Conservation (phyloP, 768 basidiomycete genomes). For the Auriscalpium orientale region DNA sequence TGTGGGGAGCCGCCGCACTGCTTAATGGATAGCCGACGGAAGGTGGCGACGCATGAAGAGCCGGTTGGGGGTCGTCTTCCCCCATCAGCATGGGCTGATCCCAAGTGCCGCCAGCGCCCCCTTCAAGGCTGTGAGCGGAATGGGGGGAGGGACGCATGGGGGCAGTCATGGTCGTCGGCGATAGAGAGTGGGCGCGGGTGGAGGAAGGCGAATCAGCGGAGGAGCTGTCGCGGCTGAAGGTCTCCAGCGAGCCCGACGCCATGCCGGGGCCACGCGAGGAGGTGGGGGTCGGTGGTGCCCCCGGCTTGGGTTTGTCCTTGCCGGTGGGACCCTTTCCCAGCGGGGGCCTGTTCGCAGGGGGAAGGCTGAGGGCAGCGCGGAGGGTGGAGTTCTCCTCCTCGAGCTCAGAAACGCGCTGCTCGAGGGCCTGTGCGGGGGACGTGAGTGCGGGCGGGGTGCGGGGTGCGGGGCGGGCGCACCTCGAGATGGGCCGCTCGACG, state of each 20-base stretch:
- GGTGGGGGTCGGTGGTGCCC: constrained; percentile 4
- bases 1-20: constrained; percentile 5
- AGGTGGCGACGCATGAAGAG: constrained; percentile 25
- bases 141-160: constrained; percentile 30
- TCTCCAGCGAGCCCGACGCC: constrained; percentile 9
- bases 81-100: constrained; percentile 45
- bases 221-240: constrained; percentile 12
- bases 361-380: constrained; percentile 63
- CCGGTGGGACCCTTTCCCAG: constrained; percentile 84
- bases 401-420: constrained; percentile 71
- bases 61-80: constrained; percentile 32
- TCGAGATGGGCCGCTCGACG: constrained; percentile 82
- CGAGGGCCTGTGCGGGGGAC: constrained; percentile 52
- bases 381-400: constrained; percentile 78
- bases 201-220: constrained; percentile 33
- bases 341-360: constrained; percentile 61
- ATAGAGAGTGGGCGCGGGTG: constrained; percentile 51
- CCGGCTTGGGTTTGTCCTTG: constrained; percentile 62
- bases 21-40: constrained; percentile 22
- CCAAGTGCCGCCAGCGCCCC: constrained; percentile 35
- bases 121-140: constrained; percentile 35
- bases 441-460: constrained; percentile 24
- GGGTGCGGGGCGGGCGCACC: constrained; percentile 32
- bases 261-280: not conserved
- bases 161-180: constrained; percentile 49